Base-by-base conservation (phyloP, 352 stramenopile species). In the Phytophthora europaea region DNA sequence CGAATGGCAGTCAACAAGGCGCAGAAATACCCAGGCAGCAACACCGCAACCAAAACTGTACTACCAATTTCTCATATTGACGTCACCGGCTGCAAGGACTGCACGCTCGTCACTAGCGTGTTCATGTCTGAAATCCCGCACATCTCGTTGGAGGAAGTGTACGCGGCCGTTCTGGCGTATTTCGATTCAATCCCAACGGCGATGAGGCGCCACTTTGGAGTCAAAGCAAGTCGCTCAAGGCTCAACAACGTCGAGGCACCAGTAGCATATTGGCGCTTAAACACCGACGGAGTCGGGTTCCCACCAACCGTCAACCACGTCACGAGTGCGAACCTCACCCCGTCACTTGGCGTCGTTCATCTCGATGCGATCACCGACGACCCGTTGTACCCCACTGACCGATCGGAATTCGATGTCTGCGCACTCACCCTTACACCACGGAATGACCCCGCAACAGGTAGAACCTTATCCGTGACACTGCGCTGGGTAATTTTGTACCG, bases 91-190 rank as follows among this genome's bases (percentile, higher is more conserved):
- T 59, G 58, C 34, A 38, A 33, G 40, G 54, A 73, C 47, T 40
- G 65, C 45, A 77, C 70, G 45, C 55, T 73, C 23, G 43, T 77
- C 8, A 62, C 64, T 6, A 77, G 65, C 34, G 60, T 70, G 12
- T 77, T 73, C 61, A 52, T 77, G 20, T 57, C 70, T 0, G 65
- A 77, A 34, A 69, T 77, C 59, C 70, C 70, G 16, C 54, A 71
- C 48, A 33, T 45, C 20, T 73, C 70, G 15, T 48, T 77, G 9
- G 55, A 69, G 9, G 58, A 68, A 4, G 65, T 77, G 15, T 73
- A 70, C 55, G 53, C 58, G 10, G 70, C 52, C 16, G 61, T 63
- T 20, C 47, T 67, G 34, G 40, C 59, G 20, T 77, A 77, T 48
- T 69, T 73, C 22, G 20, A 65, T n/a, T 61, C 51, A 34, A 59